Evolutionary conservation across 163 green algal species (phyloP), one percentile per base, ranked within the genome.

Genomic region (Trebouxia gelatinosa): DNA sequence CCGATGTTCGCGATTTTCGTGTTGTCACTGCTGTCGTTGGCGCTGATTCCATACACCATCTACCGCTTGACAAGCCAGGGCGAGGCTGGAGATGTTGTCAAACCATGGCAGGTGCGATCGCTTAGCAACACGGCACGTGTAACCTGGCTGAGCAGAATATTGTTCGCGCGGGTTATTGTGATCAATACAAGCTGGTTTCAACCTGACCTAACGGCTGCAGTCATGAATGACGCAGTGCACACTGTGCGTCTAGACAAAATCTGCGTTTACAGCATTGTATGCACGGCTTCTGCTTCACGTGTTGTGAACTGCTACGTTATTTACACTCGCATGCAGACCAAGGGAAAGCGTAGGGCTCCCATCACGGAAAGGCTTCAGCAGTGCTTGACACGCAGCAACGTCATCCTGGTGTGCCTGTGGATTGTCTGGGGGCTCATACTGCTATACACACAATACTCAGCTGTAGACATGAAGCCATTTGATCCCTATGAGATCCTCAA

Each of bases 401-500:
- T 93, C 0, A 11, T 84, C 17, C 48, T 93, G 23, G 39, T 88
- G 0, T 11, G 78, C 23, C 39, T 86, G 31, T 93, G 89, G 91
- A 54, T 85, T 46, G 48, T 87, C 3, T 91, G 85, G 83, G 31
- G 83, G 0, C 46, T 74, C 34, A 74, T 94, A 70, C 57, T 91
- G 26, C 78, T 81, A 17, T 92, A 88, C 64, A 85, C 86, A 13
- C 78, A 86, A 61, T 43, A 75, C 13, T 78, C 37, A 39, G 79
- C 65, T 19, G 51, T 85, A 46, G 79, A 90, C 2, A 57, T 91
- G 31, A 85, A 82, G 61, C 90, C 89, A 0, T 99, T 99, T 72
- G 96, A 99, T 77, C 95, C 95, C 0, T 99, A 94, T 83, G 88
- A 91, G 29, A 99, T 99, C 72, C 87, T 99, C 37, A 84, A 85